A percentile compares a stretch with the other conserved stretches of the same genome.
Conservation (phyloP, 1,284 basidiomycete species). For the Earliella scabrosa region DNA sequence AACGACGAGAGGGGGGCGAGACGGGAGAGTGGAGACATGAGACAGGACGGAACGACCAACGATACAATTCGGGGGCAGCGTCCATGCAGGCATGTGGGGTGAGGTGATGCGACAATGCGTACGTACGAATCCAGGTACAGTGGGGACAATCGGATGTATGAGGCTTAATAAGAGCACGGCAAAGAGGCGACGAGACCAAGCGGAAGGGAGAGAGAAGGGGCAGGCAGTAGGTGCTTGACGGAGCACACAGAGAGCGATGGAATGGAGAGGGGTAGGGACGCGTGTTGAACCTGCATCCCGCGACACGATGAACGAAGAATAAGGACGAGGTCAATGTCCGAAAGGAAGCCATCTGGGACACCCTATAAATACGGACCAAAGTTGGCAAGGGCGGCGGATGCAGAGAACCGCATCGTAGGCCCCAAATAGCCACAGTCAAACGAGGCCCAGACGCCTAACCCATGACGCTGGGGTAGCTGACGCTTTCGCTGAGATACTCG, state of each 20-base stretch:
- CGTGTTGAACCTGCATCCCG: constrained; percentile 10
- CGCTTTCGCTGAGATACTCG: constrained; percentile 80
- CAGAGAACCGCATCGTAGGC: too few relatives aligned
- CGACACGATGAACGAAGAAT: constrained; percentile 2
- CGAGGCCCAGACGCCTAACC: constrained; percentile 22
- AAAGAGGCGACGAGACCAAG: too few relatives aligned
- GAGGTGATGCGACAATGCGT: constrained; percentile 1
- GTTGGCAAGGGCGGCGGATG: too few relatives aligned
- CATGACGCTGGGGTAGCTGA: constrained; percentile 54
- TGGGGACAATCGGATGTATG: neutral
- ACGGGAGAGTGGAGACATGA: neutral
- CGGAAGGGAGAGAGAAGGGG: too few relatives aligned
- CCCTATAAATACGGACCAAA: neutral
- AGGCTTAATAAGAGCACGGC: too few relatives aligned
- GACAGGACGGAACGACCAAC: constrained; percentile 16
- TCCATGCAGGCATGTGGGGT: constrained; percentile 7
- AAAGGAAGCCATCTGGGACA: neutral
- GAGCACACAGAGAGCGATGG: too few relatives aligned
- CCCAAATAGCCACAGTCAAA: neutral
- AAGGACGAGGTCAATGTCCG: neutral
- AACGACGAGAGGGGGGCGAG: too few relatives aligned
- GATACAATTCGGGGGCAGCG: constrained; percentile 24
- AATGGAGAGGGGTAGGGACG: neutral
- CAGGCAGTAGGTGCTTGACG: too few relatives aligned
- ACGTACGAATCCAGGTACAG: neutral